A percentile compares a stretch with the other conserved stretches of the same genome.
Evolutionary conservation across 192 early-diverging fungal species (phyloP).

Genomic region (Coemansia sp.): DNA sequence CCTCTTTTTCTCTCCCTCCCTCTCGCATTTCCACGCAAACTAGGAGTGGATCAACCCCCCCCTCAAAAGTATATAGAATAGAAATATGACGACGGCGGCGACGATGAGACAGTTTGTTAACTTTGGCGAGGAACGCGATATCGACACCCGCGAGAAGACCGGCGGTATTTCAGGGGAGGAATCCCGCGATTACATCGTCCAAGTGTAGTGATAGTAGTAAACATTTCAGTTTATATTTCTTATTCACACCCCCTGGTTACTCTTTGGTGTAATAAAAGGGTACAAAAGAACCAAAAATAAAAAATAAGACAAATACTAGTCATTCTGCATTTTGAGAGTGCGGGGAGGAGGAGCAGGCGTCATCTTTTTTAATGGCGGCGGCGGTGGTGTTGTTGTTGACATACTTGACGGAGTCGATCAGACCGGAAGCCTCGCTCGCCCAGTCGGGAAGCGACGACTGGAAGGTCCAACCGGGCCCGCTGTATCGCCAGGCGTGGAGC

Average conservation of each 20-base stretch:
- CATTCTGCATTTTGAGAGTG: not conserved
- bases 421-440: conserved; percentile 62
- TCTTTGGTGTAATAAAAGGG: no score
- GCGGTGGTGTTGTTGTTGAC: not conserved
- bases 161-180: conserved; percentile 43
- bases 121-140: conserved; percentile 39
- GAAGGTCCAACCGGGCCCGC: conserved; percentile 71
- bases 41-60: not conserved
- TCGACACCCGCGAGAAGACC: conserved; percentile 44
- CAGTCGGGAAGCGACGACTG: conserved; percentile 82
- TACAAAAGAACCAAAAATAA: not conserved
- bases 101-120: conserved; percentile 26
- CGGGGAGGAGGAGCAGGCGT: no score
- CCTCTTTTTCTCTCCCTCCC: not conserved
- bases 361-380: not conserved
- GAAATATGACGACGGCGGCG: no score
- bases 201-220: conserved; percentile 5
- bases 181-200: conserved; percentile 42
- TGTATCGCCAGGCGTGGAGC: conserved; percentile 90
- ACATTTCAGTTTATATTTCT: no score
- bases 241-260: no score
- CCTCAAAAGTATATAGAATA: no score
- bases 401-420: conserved; percentile 44
- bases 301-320: not conserved
- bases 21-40: not conserved